Conservation (phyloP, 176 grass and related monocot species). For the Zoysia japonica region DNA sequence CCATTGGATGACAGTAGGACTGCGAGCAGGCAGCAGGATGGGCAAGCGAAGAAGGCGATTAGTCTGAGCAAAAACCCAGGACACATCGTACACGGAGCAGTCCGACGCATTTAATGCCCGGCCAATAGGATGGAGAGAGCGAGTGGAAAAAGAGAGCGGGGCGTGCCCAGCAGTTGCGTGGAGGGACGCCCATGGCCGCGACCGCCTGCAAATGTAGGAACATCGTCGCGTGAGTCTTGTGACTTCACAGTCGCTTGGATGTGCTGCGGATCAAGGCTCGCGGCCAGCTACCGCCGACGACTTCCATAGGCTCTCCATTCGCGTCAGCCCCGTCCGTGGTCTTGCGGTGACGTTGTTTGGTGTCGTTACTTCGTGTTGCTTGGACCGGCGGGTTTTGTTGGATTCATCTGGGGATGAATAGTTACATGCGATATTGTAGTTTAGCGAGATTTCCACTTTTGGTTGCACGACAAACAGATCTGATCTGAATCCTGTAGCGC, state of each 20-base stretch:
- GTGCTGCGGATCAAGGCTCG: not conserved
- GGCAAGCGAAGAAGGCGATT: not conserved
- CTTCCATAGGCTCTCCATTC: constrained; percentile 1
- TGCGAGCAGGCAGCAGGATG: no score
- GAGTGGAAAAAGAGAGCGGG: constrained; percentile 12
- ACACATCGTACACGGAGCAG: constrained; percentile 25
- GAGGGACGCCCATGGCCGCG: not conserved
- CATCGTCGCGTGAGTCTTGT: not conserved
- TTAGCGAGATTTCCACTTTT: constrained; percentile 8
- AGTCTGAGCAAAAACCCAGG: not conserved
- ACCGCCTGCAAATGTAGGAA: constrained; percentile 17
- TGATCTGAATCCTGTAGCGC: not conserved
- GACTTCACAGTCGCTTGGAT: not conserved
- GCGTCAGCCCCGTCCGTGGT: constrained; percentile 3
- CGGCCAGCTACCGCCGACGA: no score
- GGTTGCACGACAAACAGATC: not conserved
- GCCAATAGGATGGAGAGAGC: constrained; percentile 24
- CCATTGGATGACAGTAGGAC: not conserved
- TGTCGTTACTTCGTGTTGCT: not conserved
- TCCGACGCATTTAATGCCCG: constrained; percentile 5
- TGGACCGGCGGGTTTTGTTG: not conserved
- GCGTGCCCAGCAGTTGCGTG: constrained; percentile 13
- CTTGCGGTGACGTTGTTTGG: constrained; percentile 17
- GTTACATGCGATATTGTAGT: constrained; percentile 50
- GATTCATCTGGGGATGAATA: not conserved